Conservation (phyloP, 116 monocot genomes). For the Thalassia testudinum region DNA sequence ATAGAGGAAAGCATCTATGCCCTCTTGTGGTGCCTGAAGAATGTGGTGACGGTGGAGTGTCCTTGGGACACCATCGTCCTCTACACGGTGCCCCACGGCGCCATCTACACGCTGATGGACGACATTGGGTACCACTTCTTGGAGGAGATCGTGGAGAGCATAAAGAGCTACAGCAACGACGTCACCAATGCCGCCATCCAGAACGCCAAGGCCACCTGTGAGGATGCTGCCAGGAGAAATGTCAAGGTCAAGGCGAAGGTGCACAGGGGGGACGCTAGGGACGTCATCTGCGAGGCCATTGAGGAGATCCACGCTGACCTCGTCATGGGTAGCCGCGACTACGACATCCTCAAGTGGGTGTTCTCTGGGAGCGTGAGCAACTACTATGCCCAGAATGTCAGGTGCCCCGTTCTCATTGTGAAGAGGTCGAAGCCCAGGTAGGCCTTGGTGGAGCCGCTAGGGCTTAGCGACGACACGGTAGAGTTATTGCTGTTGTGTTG, state of each 20-base stretch:
- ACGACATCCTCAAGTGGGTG: conserved; percentile 44
- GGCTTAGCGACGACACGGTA: background rate
- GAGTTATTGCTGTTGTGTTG: background rate
- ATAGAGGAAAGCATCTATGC: conserved; percentile 58
- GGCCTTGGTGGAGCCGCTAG: conserved; percentile 53
- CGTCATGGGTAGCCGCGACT: conserved; percentile 53
- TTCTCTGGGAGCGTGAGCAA: conserved; percentile 34
- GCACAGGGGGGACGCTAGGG: conserved; percentile 39
- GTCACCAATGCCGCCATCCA: conserved; percentile 9
- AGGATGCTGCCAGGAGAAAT: conserved; percentile 5
- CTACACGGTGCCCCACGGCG: conserved; percentile 14
- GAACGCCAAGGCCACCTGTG: conserved; percentile 10
- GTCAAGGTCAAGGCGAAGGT: conserved; percentile 33
- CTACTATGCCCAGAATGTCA: conserved; percentile 31
- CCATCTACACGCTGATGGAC: conserved; percentile 23
- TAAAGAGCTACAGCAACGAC: conserved; percentile 13
- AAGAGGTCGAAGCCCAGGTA: conserved; percentile 69
- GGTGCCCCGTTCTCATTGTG: conserved; percentile 28
- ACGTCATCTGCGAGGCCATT: conserved; percentile 39
- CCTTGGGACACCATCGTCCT: conserved; percentile 13
- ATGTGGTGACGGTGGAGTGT: conserved; percentile 1
- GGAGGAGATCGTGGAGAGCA: conserved; percentile 7
- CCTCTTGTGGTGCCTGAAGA: conserved; percentile 36
- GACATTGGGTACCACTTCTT: conserved; percentile 16
- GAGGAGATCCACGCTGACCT: conserved; percentile 25